These are phyloP conservation scores for Escallonia herrerae DNA, from an alignment of 129 eudicot genomes.

Conservation along the genomic window DNA sequence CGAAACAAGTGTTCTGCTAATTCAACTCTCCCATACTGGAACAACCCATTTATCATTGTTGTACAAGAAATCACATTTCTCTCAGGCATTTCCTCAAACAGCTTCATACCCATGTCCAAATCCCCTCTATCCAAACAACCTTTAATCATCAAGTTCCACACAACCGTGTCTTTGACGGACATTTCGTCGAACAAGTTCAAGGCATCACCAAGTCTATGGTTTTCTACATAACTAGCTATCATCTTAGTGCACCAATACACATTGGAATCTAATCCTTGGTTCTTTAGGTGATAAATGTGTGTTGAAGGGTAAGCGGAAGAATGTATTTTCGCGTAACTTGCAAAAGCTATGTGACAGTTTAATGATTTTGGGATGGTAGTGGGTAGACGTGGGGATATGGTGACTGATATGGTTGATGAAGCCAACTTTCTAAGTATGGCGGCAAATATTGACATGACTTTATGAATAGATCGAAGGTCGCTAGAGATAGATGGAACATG, in stretches of 20 bases:
- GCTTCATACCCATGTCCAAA: constrained; percentile 36
- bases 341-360: constrained; percentile 6
- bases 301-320: constrained; percentile 8
- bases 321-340: constrained; percentile 10
- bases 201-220: constrained; percentile 47
- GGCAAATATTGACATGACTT: constrained; percentile 23
- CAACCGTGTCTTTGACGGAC: constrained; percentile 47
- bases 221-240: constrained; percentile 28
- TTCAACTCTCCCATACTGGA: constrained; percentile 32
- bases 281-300: constrained; percentile 21
- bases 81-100: constrained; percentile 28
- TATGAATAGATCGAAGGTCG: no score
- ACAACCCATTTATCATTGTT: constrained; percentile 54
- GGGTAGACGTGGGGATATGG: constrained; percentile 14
- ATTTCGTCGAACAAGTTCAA: constrained; percentile 59
- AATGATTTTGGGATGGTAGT: constrained; percentile 10
- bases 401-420: not conserved
- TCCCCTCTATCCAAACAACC: constrained; percentile 69
- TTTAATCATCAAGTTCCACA: constrained; percentile 72
- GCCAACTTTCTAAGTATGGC: constrained; percentile 13
- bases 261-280: constrained; percentile 36
- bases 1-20: constrained; percentile 46
- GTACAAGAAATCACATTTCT: constrained; percentile 58
- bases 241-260: constrained; percentile 50
- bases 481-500: no score